Evolutionary conservation across 2,329 filamentous ascomycete species (phyloP).

Genomic region (Epichloe festucae): DNA sequence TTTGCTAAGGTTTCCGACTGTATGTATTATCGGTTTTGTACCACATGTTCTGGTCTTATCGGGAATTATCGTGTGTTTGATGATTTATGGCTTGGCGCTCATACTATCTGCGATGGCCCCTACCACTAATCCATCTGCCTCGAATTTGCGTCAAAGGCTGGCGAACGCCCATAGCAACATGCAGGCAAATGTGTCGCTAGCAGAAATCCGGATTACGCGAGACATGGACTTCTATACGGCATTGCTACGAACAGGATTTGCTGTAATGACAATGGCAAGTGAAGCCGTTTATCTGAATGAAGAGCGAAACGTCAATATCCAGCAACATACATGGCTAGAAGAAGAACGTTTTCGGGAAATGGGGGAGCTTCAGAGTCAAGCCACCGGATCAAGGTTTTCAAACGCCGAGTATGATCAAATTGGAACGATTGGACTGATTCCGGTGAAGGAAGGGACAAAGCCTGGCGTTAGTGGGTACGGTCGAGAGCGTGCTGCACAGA

Average conservation of each 20-base stretch:
- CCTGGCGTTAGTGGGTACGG: constrained; percentile 47
- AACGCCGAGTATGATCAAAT: constrained; percentile 38
- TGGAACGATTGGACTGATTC: constrained; percentile 42
- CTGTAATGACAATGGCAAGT: constrained; percentile 80
- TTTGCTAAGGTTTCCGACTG: constrained; percentile 77
- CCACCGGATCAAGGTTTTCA: constrained; percentile 32
- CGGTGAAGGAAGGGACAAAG: constrained; percentile 33
- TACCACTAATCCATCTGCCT: constrained; percentile 12
- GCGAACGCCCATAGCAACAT: constrained; percentile 69
- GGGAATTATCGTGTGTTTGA: constrained; percentile 62
- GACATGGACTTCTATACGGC: constrained; percentile 95
- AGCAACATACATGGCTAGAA: constrained; percentile 79
- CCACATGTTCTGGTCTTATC: constrained; percentile 78
- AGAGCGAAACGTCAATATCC: constrained; percentile 61
- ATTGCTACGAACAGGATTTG: constrained; percentile 74
- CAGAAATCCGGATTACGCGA: constrained; percentile 65
- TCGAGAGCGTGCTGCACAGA: constrained; percentile 55
- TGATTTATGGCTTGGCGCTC: constrained; percentile 69
- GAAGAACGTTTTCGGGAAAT: constrained; percentile 72
- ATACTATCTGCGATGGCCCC: constrained; percentile 49
- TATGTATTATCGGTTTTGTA: constrained; percentile 89
- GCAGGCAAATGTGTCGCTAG: constrained; percentile 80
- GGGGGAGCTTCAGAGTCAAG: constrained; percentile 43
- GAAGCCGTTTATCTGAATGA: constrained; percentile 95
- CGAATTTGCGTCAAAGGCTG: constrained; percentile 47